Base-by-base conservation (phyloP, 768 basidiomycete genomes). In the Russula sp. region DNA sequence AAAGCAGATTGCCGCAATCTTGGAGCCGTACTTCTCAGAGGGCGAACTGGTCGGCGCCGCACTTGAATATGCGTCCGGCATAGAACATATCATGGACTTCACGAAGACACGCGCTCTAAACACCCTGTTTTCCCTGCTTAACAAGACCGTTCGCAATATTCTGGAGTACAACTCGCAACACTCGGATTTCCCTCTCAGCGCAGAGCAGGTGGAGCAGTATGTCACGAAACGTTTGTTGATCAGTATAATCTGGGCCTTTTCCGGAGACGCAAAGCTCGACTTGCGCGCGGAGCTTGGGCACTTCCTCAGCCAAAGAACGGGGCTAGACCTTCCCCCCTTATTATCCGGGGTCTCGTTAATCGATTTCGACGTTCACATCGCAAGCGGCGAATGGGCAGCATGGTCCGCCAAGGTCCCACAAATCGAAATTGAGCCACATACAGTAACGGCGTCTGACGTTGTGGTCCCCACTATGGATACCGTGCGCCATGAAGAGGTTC, bases 51-150 rank as follows among this genome's bases (percentile, higher is more conserved):
- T 98, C 63, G 81, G 82, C 67, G 79, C 83, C 5, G 92, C 94
- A 5, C 80, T 98, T 49, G 79, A 80, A 26, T 92, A 87, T 70
- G 93, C 94, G 0, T 85, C 85, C 55, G 82, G 85, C n/a, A 87
- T 94, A 52, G 90, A 94, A 70, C 97, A 99, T 72, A 98, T 99
- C 78, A 98, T 99, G 97, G 95, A 98, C 75, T 98, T 98, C 78
- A 97, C 96, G 1, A 74, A 77, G 38, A 92, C 89, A 10, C 91
- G 97, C 49, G 94, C 94, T 0, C 85, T 98, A 61, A 93, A 92
- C 71, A 98, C 97, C 0, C 83, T 99, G 22, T 98, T 99, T 80
- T 98, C 97, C 13, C 83, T 98, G 57, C 78, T 98, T 76, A 98
- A 98, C 83, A 98, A 98, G 78, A 94, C 93, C 0, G 86, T 88